A percentile compares a stretch with the other conserved stretches of the same genome.
Conservation (phyloP, 106 monocot species). For the Allium sativum region DNA sequence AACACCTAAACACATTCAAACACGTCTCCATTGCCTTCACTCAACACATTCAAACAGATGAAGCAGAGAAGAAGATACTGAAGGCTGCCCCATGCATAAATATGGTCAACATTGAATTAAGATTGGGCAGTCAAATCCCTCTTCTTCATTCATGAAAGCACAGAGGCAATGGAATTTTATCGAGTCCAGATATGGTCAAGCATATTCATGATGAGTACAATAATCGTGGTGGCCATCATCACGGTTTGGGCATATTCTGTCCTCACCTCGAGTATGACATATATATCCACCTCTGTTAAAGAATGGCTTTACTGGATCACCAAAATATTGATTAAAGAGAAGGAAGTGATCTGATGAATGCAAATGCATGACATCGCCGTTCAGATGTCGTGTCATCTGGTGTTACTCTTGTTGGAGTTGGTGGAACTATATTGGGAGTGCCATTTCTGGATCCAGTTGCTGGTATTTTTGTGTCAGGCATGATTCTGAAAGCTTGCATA, state of each 20-base stretch:
- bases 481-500: slow-evolving; percentile 98
- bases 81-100: slow-evolving; percentile 39
- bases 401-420: slow-evolving; percentile 90
- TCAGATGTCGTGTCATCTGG: slow-evolving; percentile 91
- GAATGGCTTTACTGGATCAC: slow-evolving; percentile 99
- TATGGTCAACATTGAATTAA: slow-evolving; percentile 68
- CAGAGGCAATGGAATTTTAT: slow-evolving; percentile 23
- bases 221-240: slow-evolving; percentile 63
- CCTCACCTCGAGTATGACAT: slow-evolving; percentile 77
- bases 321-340: slow-evolving; percentile 73
- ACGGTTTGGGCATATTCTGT: slow-evolving; percentile 79
- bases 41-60: no score
- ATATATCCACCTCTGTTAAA: slow-evolving; percentile 75
- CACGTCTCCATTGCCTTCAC: no score
- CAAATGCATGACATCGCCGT: slow-evolving; percentile 98
- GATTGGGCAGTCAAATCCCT: slow-evolving; percentile 28
- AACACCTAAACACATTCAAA: no score
- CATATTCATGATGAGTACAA: slow-evolving; percentile 36
- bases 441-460: slow-evolving; percentile 85
- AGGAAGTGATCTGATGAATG: slow-evolving; percentile 90
- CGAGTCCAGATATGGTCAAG: slow-evolving; percentile 34
- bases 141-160: no score
- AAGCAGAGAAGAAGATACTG: slow-evolving; percentile 59
- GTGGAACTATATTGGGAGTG: slow-evolving; percentile 66
- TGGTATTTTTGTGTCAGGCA: slow-evolving; percentile 88